Evolutionary conservation across 257 asterid genomes (phyloP).

Genomic region (Petrea volubilis): DNA sequence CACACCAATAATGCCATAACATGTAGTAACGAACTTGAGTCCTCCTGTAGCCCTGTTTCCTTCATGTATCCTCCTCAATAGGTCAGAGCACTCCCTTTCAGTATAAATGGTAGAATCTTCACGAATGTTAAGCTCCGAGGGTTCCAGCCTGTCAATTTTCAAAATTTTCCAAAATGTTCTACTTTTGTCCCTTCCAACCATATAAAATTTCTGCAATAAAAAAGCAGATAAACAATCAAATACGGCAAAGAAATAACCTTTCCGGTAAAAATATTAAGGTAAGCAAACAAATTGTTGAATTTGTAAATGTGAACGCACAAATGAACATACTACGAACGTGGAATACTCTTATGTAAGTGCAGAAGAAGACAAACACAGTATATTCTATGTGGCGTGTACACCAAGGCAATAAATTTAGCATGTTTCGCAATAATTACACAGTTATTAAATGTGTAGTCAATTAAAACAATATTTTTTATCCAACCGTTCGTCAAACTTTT

Average conservation of each 20-base stretch:
- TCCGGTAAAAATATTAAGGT: background rate
- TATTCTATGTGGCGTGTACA: background rate
- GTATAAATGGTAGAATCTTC: conserved; percentile 85
- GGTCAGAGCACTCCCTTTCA: conserved; percentile 87
- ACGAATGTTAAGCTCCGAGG: conserved; percentile 70
- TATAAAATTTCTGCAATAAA: conserved; percentile 76
- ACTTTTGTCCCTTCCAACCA: conserved; percentile 94
- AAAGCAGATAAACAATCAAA: conserved; percentile 14
- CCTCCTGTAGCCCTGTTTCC: conserved; percentile 93
- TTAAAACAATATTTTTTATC: background rate
- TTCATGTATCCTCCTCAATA: conserved; percentile 85
- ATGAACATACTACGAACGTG: background rate
- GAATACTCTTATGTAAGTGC: background rate
- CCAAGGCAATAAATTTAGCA: background rate
- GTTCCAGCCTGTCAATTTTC: conserved; percentile 85
- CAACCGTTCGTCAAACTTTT: background rate
- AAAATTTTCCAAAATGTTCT: conserved; percentile 85
- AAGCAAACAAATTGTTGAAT: conserved; percentile 5
- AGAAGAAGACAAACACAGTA: background rate
- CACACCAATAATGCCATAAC: conserved; percentile 98
- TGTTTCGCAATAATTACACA: background rate
- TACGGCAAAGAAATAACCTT: background rate
- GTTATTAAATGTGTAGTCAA: conserved; percentile 4
- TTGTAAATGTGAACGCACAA: background rate
- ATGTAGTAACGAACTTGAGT: conserved; percentile 80